phyloP scores from a whole-genome alignment of 805 yeast genomes.

The Candida caryicola region DNA sequence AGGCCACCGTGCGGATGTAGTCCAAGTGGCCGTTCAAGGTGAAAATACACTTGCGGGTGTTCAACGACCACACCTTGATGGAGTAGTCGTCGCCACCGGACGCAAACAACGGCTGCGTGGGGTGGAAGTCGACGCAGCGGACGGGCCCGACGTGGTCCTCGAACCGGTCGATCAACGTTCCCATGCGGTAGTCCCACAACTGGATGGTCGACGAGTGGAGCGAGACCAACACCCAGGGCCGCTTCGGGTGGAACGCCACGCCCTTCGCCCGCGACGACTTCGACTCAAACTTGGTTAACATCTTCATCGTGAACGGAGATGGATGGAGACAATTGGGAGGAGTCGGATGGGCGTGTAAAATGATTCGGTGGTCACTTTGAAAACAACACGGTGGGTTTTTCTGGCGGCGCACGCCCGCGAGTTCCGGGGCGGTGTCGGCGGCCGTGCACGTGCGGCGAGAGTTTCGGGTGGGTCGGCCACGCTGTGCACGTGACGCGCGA shows the following conservation, averaged over 20 bases:
- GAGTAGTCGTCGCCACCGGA: slow-evolving; percentile 98
- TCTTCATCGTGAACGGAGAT: slow-evolving; percentile 19
- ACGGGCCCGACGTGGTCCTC: slow-evolving; percentile 99
- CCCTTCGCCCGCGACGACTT: slow-evolving; percentile 97
- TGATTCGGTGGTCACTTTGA: slow-evolving; percentile 7
- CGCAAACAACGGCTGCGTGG: slow-evolving; percentile 94
- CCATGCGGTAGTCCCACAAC: slow-evolving; percentile 99
- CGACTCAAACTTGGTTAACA: slow-evolving; percentile 75
- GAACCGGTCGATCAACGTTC: slow-evolving; percentile 90
- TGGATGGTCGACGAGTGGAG: slow-evolving; percentile 98
- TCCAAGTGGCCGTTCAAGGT: slow-evolving; percentile 92
- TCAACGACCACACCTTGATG: slow-evolving; percentile 93
- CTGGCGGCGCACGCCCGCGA: no score
- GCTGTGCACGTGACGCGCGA: no score
- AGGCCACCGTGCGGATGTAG: slow-evolving; percentile 88
- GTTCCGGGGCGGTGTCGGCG: no score
- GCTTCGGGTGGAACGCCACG: slow-evolving; percentile 92
- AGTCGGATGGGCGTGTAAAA: not conserved
- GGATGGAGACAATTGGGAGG: not conserved
- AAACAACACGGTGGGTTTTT: slow-evolving; percentile 17
- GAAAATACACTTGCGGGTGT: slow-evolving; percentile 86
- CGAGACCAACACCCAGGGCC: slow-evolving; percentile 96
- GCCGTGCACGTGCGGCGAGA: no score
- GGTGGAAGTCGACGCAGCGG: slow-evolving; percentile 92
- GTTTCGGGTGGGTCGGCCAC: no score